Evolutionary conservation across 2,329 filamentous ascomycete species (phyloP), one percentile per base, ranked within the genome.

Genomic region (Diaporthe vaccinii): DNA sequence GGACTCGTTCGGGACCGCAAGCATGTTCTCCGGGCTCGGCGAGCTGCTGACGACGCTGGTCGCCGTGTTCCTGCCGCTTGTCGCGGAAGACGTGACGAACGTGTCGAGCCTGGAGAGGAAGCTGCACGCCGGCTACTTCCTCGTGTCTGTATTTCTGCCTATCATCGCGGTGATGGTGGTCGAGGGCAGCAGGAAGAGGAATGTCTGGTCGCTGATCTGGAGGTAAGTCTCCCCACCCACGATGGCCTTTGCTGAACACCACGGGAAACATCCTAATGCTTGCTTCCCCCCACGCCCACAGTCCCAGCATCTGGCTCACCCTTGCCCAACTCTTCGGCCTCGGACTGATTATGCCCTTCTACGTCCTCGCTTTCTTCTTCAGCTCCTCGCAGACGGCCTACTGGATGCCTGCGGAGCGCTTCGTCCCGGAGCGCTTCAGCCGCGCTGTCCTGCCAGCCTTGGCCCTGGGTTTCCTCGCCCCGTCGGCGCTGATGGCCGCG

Each of bases 391-490:
- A 22, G 15, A 53, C 70, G 44, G 70, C 70, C 44, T 72, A 72
- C 57, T 72, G 70, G 70, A 72, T 72, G 70, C 70, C 70, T 5
- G 44, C 70, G 17, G 70, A 72, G 57, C 70, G 70, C 20, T 72
- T 61, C 31, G 70, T 72, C 44, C 70, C 70, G 3, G 34, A 53
- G n/a, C 25, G 44, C 44, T 72, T 72, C 34, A 72, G 70, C 57
- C 51, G 49, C 31, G 70, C 70, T 6, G 49, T 28, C 41, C 46
- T 62, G 3, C 70, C 70, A 17, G 46, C 70, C 57, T 20, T 72
- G 44, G 44, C 14, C n/a, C 70, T 72, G 8, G 70, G 70, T 1
- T 62, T 53, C 36, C 57, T 72, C 15, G 70, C 41, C n/a, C 70
- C 70, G 20, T 62, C 57, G 17, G 57, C 44, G 44, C 57, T 72